Base-by-base conservation (phyloP, 345 rosid genomes). In the Populus alba region DNA sequence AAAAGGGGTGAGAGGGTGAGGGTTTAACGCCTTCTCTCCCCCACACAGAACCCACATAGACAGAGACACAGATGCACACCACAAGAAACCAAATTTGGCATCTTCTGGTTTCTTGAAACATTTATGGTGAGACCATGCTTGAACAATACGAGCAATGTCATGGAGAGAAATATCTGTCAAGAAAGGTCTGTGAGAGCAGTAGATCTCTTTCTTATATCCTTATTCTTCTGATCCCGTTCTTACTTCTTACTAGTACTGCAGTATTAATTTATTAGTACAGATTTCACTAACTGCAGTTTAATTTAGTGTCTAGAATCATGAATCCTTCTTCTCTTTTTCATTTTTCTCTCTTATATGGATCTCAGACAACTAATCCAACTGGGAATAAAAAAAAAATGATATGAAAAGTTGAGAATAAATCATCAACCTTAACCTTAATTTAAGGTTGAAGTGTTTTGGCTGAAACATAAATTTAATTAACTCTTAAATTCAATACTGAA, bases 91-190 rank as follows among this genome's bases (percentile, higher is more conserved):
- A 33, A 62, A 81, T 25, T 39, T 35, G 78, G 74, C 75, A 80
- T 75, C 72, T 80, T 85, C 65, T 72, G 55, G 77, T 83, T 71
- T 59, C 70, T 31, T 16, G 68, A 71, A 72, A 70, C 77, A 73
- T 74, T 37, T 68, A 71, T 81, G 47, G 81, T 81, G 73, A 77
- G 72, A 59, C 29, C 75, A 81, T 79, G 84, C 70, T 82, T 80
- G 82, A 78, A 74, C 84, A 62, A 62, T 72, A 85, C 65, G 80
- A 82, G 79, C 78, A 84, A 83, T 84, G 76, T 59, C 80, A 81
- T 73, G 67, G 83, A 80, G 72, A 72, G 67, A 63, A 78, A 59
- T 3, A 59, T 59, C 53, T 70, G 29, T 68, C 33, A 3, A 68
- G 29, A n/a, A 39, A 68, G 33, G 69, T 66, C 49, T 22, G 53